Conservation (phyloP, 768 basidiomycete species). For the Leucosporidium creatinivorum region DNA sequence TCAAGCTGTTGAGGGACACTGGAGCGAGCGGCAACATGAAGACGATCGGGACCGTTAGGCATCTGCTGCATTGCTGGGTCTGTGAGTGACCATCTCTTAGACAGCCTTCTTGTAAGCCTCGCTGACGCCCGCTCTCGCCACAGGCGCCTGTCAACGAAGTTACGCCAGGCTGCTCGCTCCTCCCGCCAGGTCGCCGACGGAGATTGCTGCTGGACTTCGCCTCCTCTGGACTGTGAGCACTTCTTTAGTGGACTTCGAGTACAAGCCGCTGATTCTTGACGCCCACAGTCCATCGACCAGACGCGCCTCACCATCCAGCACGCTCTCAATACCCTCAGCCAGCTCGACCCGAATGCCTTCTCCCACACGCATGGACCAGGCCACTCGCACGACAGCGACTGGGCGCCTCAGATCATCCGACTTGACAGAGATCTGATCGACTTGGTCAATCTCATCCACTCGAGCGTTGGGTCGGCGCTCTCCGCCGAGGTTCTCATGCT, state of each 20-base stretch:
- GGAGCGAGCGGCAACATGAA: too few relatives aligned
- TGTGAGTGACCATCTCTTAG: too few relatives aligned
- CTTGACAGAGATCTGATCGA: conserved; percentile 14
- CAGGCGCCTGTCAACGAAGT: too few relatives aligned
- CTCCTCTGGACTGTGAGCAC: conserved; percentile 1
- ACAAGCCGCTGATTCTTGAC: not conserved
- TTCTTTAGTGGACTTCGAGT: too few relatives aligned
- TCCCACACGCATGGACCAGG: not conserved
- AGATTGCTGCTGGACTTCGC: not conserved
- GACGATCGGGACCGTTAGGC: too few relatives aligned
- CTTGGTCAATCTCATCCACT: conserved; percentile 1
- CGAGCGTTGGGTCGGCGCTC: not conserved
- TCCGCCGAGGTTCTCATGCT: not conserved
- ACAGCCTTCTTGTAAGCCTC: too few relatives aligned
- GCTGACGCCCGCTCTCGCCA: too few relatives aligned
- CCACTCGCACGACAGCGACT: conserved; percentile 5
- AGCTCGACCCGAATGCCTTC: not conserved
- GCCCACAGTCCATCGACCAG: conserved; percentile 5
- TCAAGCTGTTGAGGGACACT: not conserved
- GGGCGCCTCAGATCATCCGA: conserved; percentile 10
- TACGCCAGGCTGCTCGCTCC: not conserved
- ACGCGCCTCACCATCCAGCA: conserved; percentile 3
- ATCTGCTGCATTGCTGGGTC: too few relatives aligned
- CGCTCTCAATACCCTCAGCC: not conserved
- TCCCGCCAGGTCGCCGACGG: not conserved